Base-by-base conservation (phyloP, 2,329 filamentous ascomycete genomes). In the Aspergillus sp. region DNA sequence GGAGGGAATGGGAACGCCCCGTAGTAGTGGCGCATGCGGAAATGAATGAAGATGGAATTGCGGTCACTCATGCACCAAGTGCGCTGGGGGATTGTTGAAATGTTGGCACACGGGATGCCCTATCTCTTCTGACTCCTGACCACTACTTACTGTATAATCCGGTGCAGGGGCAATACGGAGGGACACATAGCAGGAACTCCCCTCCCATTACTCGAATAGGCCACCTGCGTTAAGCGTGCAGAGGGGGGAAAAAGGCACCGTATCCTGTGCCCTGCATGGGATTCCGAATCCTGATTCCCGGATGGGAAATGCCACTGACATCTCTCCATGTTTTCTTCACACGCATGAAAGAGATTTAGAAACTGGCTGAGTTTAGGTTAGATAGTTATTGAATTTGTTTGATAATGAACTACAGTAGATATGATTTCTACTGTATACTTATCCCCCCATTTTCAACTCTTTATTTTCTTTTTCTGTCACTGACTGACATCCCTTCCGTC, bases 121-220 rank as follows among this genome's bases (percentile, higher is more conserved):
- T 36, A 36, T 36, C 12, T 36, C 32, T 36, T 36, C 32, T 36
- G 32, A 36, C 12, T 13, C 15, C 12, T 36, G 25, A 28, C 25
- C 2, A 28, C 25, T 28, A 28, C 25, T 8, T 28, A 2, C 25
- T 28, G 32, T 36, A 36, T 36, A 36, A 36, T 36, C 32, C 32
- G 10, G 32, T 36, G 32, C 12, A 36, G 32, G 32, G 32, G 32
- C 8, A 36, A 36, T 36, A 36, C 32, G 32, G 32, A 36, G 32
- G 30, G 12, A 36, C 32, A 36, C 32, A 36, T 36, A 52, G 51
- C 25, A 19, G 21, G 32, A 23, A 19, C 38, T 25, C 41, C 19
- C 32, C 32, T 36, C 32, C 48, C 55, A 32, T 65, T 67, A 64
- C 65, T 62, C 55, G 25, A 67, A 67, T 60, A 51, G 64, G 65